phyloP scores from a whole-genome alignment of 2,329 filamentous ascomycete species.

The Fusarium mexicanum region DNA sequence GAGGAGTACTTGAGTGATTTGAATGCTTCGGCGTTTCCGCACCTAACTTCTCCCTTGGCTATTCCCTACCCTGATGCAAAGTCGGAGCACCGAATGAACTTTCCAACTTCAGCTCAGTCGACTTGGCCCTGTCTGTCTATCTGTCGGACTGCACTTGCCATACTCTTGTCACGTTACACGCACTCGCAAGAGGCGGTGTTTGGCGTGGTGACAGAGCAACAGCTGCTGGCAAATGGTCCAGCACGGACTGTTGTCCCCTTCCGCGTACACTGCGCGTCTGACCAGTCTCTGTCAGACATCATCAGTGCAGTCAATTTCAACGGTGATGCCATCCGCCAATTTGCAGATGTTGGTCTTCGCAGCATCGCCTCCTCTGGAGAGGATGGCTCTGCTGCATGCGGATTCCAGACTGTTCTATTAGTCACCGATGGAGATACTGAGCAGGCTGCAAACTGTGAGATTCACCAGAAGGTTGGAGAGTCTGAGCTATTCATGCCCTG shows the following conservation, averaged over 20 bases:
- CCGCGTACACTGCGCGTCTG: not conserved
- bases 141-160: not conserved
- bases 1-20: not conserved
- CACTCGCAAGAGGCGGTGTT: slow-evolving; percentile 3
- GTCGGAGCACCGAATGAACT: not conserved
- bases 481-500: slow-evolving; percentile 1
- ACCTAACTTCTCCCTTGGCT: not conserved
- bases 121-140: not conserved
- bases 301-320: not conserved
- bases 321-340: not conserved
- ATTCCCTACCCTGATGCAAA: not conserved
- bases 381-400: slow-evolving; percentile 6
- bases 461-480: not conserved
- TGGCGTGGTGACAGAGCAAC: not conserved
- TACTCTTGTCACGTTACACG: slow-evolving; percentile 7
- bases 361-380: not conserved
- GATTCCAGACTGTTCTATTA: slow-evolving; percentile 10
- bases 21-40: slow-evolving; percentile 8
- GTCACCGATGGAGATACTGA: not conserved
- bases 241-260: not conserved
- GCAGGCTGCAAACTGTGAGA: not conserved
- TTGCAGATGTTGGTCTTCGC: not conserved
- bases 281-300: not conserved
- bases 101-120: accelerated
- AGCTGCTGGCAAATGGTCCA: not conserved